Conservation (phyloP, 208 protist genomes). For the Acanthamoeba castellanii region DNA sequence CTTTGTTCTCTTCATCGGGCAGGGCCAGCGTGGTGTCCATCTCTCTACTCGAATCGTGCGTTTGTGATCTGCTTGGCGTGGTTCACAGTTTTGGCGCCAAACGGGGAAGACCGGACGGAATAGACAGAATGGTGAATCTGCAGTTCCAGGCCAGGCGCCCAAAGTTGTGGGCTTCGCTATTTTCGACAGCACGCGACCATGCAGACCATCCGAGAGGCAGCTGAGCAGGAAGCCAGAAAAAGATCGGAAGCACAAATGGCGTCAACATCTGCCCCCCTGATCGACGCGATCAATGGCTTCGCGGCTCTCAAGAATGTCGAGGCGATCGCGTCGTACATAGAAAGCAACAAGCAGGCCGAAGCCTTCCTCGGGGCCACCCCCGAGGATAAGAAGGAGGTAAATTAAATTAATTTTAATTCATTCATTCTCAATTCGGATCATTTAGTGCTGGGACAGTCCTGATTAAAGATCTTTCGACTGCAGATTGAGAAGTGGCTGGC, state of each 20-base stretch:
- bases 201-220: neutral
- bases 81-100: conserved; percentile 44
- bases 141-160: neutral
- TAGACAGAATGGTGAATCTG: neutral
- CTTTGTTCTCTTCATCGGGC: neutral
- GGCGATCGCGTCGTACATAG: neutral
- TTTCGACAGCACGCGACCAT: neutral
- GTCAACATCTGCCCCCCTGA: neutral
- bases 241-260: neutral
- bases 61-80: neutral
- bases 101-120: neutral
- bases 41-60: neutral
- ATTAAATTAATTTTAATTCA: neutral
- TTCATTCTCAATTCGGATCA: neutral
- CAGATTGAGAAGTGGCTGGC: conserved; percentile 71
- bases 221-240: neutral
- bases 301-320: neutral
- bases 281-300: conserved; percentile 31
- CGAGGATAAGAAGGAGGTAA: conserved; percentile 64
- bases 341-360: conserved; percentile 30
- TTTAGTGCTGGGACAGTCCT: conserved; percentile 27
- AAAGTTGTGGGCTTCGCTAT: neutral
- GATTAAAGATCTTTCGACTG: neutral
- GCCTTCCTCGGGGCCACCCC: conserved; percentile 23
- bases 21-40: conserved; percentile 28